phyloP scores from a whole-genome alignment of 305 asterid genomes.

The Striga hermonthica region DNA sequence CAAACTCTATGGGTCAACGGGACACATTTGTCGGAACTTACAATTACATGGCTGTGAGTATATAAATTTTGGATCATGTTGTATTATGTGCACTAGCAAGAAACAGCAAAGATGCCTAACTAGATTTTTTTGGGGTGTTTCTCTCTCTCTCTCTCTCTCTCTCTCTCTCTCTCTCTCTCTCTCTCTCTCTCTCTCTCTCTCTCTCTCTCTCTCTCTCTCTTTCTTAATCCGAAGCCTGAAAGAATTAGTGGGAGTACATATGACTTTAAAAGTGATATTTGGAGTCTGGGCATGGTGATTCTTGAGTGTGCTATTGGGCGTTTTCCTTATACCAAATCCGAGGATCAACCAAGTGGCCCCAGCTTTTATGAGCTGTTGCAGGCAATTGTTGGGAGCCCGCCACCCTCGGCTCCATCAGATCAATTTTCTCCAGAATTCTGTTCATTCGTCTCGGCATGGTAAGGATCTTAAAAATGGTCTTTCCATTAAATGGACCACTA shows the following conservation, averaged over 20 bases:
- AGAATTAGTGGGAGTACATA: constrained; percentile 87
- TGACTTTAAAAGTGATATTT: constrained; percentile 87
- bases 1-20: constrained; percentile 86
- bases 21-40: constrained; percentile 96
- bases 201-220: too few species aligned
- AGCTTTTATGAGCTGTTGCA: constrained; percentile 93
- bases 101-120: constrained; percentile 26
- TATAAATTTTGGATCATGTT: constrained; percentile 7
- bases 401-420: constrained; percentile 95
- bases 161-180: too few species aligned
- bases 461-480: constrained; percentile 21
- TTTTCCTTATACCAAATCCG: constrained; percentile 87
- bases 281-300: constrained; percentile 98
- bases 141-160: too few species aligned
- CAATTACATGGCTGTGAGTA: constrained; percentile 57
- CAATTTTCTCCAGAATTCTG: constrained; percentile 98
- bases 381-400: constrained; percentile 85
- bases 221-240: too few species aligned
- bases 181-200: too few species aligned
- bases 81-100: constrained; percentile 11
- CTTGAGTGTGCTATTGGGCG: constrained; percentile 96
- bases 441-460: constrained; percentile 49
- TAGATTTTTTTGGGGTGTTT: neutral
- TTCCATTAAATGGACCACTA: neutral
- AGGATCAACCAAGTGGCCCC: constrained; percentile 78